Conservation (phyloP, 2,329 filamentous ascomycete species). For the Talaromyces sp. region DNA sequence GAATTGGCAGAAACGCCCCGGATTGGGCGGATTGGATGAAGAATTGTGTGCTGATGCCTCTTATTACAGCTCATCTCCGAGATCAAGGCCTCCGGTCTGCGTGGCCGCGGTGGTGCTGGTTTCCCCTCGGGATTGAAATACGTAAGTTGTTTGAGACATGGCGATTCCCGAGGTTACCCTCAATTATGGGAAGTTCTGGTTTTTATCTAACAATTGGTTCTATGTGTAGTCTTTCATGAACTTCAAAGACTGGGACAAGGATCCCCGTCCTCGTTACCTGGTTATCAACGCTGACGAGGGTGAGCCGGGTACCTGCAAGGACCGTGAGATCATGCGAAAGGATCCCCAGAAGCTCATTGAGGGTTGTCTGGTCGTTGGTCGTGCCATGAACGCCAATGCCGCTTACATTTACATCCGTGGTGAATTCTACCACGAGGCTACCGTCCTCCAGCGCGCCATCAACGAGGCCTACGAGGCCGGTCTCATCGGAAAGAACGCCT, state of each 20-base stretch:
- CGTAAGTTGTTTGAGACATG: slow-evolving; percentile 62
- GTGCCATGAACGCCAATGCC: slow-evolving; percentile 97
- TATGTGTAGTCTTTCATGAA: slow-evolving; percentile 91
- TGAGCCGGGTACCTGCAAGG: slow-evolving; percentile 98
- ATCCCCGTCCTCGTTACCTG: slow-evolving; percentile 90
- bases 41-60: slow-evolving; percentile 28
- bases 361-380: slow-evolving; percentile 91
- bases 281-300: slow-evolving; percentile 99
- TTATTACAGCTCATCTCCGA: slow-evolving; percentile 81
- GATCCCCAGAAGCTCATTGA: slow-evolving; percentile 99
- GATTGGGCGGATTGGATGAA: slow-evolving; percentile 4
- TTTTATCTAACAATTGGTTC: slow-evolving; percentile 3
- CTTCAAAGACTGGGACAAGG: slow-evolving; percentile 99
- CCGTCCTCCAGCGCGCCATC: slow-evolving; percentile 89
- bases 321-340: slow-evolving; percentile 99
- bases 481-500: slow-evolving; percentile 97
- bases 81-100: slow-evolving; percentile 92
- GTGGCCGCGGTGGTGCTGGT: slow-evolving; percentile 94
- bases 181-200: slow-evolving; percentile 9
- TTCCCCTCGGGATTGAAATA: slow-evolving; percentile 99
- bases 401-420: slow-evolving; percentile 99
- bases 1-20: neutral
- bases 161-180: too few relatives aligned
- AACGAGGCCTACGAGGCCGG: slow-evolving; percentile 96
- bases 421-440: slow-evolving; percentile 95